Evolutionary conservation across 2,329 filamentous ascomycete genomes (phyloP).

Genomic region (Aspergillus pseudonomiae): DNA sequence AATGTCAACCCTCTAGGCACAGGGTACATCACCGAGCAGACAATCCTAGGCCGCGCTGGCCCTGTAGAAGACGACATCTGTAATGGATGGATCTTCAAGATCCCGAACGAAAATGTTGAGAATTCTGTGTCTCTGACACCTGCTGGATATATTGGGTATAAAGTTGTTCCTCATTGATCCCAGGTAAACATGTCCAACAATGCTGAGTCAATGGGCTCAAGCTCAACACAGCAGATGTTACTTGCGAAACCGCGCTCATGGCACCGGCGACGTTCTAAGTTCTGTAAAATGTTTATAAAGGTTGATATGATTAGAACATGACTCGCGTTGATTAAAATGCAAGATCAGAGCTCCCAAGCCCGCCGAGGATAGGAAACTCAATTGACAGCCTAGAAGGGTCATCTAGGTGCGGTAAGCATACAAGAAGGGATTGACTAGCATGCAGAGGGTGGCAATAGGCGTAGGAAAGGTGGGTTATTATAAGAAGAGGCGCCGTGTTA

Average conservation of each 20-base stretch:
- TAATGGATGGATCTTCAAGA: conserved; percentile 56
- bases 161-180: conserved; percentile 55
- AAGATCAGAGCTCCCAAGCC: no score
- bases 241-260: conserved; percentile 53
- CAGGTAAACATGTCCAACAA: background rate
- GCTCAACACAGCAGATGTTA: conserved; percentile 48
- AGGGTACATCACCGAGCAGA: conserved; percentile 50
- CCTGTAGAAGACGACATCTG: conserved; percentile 45
- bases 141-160: conserved; percentile 60
- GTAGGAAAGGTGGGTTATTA: background rate
- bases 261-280: conserved; percentile 54
- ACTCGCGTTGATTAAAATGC: no score
- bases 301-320: no score
- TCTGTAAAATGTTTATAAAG: conserved; percentile 28
- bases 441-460: no score
- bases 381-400: background rate
- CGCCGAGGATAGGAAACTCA: no score
- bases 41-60: conserved; percentile 46
- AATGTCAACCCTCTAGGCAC: conserved; percentile 53
- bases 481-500: background rate
- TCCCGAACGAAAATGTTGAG: conserved; percentile 53
- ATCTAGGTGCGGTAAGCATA: no score
- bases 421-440: no score
- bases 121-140: conserved; percentile 57
- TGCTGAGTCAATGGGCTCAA: background rate